Percentiles rank a stretch among this genome's conserved stretches.
Evolutionary conservation across 177 flowering plant species (phyloP).

Genomic region (Vitis hybrid): DNA sequence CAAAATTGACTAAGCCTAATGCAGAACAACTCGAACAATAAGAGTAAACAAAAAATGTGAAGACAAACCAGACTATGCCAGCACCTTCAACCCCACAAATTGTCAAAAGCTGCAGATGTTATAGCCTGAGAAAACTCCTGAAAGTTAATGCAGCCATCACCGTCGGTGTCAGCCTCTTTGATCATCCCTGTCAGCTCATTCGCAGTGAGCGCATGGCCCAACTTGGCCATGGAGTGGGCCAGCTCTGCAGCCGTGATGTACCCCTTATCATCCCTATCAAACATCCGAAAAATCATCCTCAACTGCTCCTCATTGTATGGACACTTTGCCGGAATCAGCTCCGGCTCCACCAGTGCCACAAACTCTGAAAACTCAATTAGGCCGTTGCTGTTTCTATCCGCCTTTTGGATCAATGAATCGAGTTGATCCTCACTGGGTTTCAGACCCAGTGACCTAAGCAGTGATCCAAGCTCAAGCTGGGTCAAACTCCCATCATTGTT

Average conservation of each 20-base stretch:
- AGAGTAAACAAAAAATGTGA: no score
- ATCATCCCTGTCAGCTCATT: constrained; percentile 93
- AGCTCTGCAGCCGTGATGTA: constrained; percentile 88
- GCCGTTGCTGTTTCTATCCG: constrained; percentile 82
- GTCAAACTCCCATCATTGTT: constrained; percentile 93
- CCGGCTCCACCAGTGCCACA: constrained; percentile 78
- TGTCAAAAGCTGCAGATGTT: constrained; percentile 84
- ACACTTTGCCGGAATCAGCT: constrained; percentile 57
- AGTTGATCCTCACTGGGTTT: constrained; percentile 78
- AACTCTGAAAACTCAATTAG: constrained; percentile 87
- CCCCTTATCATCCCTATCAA: constrained; percentile 90
- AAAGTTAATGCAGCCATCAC: constrained; percentile 81
- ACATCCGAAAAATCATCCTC: constrained; percentile 58
- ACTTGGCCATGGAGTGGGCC: constrained; percentile 88
- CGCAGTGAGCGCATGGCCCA: constrained; percentile 84
- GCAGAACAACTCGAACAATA: no score
- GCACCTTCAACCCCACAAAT: constrained; percentile 56
- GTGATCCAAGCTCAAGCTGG: constrained; percentile 84
- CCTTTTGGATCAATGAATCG: constrained; percentile 65
- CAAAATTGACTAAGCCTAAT: no score
- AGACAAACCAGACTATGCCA: no score
- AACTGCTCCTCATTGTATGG: constrained; percentile 87
- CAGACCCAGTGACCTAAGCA: constrained; percentile 76
- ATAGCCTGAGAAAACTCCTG: constrained; percentile 80
- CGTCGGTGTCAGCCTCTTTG: constrained; percentile 89